A percentile compares a stretch with the other conserved stretches of the same genome.
Evolutionary conservation across 345 rosid species (phyloP).

Genomic region (Populus ilicifolia): DNA sequence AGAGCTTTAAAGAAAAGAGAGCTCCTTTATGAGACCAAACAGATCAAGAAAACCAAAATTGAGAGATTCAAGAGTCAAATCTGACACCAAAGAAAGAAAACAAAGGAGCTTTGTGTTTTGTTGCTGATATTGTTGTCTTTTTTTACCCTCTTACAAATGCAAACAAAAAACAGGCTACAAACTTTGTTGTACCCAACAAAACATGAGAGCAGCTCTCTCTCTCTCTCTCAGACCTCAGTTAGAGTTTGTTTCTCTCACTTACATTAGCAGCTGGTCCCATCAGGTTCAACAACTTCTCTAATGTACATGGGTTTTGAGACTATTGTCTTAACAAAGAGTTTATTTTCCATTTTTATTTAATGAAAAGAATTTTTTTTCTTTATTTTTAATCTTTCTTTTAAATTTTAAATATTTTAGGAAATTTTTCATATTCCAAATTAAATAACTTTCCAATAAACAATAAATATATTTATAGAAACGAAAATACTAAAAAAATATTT

Average conservation of each 20-base stretch:
- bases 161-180: slow-evolving; percentile 3
- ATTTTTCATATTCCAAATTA: not conserved
- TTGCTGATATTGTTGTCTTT: slow-evolving; percentile 1
- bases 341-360: not conserved
- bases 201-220: not conserved
- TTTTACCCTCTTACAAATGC: not conserved
- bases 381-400: not conserved
- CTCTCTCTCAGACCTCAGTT: not conserved
- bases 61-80: not conserved
- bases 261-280: slow-evolving; percentile 11
- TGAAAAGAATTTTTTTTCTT: not conserved
- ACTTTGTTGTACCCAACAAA: not conserved
- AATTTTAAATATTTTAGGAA: not conserved
- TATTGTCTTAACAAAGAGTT: not conserved
- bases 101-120: not conserved
- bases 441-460: not conserved
- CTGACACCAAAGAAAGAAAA: not conserved
- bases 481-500: too few relatives aligned
- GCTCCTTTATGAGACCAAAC: slow-evolving; percentile 1
- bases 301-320: not conserved
- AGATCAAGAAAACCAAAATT: slow-evolving; percentile 1
- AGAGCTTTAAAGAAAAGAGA: not conserved
- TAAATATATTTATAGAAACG: too few relatives aligned
- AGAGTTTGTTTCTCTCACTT: not conserved
- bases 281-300: slow-evolving; percentile 8